phyloP scores from a whole-genome alignment of 1,284 basidiomycete species.

The Trichosporon ovoides region DNA sequence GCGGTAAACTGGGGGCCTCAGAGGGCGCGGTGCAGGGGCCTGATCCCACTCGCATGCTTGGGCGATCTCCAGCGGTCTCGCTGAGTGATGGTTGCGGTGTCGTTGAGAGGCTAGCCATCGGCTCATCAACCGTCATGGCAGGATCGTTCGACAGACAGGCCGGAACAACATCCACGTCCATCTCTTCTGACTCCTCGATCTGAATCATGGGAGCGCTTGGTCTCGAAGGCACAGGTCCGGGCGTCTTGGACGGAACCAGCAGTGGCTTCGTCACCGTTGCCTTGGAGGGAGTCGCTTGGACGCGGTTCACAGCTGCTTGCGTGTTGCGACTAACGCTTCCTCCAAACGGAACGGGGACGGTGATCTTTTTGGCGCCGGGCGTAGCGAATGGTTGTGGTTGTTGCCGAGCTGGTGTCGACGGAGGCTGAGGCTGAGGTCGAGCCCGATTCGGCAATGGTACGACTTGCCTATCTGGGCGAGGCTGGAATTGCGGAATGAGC shows the following conservation, averaged over 20 bases:
- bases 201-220: background rate
- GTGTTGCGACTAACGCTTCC: constrained; percentile 8
- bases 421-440: background rate
- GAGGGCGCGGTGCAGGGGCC: too few species aligned
- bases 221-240: background rate
- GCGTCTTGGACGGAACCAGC: background rate
- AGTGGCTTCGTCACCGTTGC: background rate
- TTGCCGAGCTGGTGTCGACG: background rate
- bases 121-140: background rate
- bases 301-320: background rate
- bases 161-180: background rate
- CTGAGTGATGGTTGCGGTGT: too few species aligned
- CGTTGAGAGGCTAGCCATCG: too few species aligned
- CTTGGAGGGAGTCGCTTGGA: background rate
- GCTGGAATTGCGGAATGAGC: constrained; percentile 5
- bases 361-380: background rate
- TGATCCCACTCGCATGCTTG: too few species aligned
- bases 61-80: too few species aligned
- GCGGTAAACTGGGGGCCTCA: too few species aligned
- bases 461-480: background rate
- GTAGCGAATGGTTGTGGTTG: background rate
- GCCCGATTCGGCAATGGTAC: background rate
- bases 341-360: constrained; percentile 9
- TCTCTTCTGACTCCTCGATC: background rate
- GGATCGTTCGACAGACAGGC: background rate